Evolutionary conservation across 768 basidiomycete genomes (phyloP).

Genomic region (Boletus vermiculosoides): DNA sequence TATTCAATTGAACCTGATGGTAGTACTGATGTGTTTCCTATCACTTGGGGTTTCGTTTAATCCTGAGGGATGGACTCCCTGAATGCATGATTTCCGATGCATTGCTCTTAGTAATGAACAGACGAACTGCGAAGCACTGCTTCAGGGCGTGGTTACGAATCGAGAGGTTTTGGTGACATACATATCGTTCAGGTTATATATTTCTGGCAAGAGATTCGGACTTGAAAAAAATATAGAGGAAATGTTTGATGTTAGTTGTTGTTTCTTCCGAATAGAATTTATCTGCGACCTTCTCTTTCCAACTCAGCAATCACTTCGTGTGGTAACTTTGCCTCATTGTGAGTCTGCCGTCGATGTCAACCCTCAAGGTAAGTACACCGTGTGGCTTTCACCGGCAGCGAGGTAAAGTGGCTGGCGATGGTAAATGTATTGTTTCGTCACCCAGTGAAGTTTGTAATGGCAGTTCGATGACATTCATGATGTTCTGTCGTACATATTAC

Average conservation of each 20-base stretch:
- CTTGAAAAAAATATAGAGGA: constrained; percentile 6
- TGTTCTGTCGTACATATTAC: no score
- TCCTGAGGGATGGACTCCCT: constrained; percentile 30
- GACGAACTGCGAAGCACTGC: constrained; percentile 8
- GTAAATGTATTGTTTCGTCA: no score
- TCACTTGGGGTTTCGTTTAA: no score
- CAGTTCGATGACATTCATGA: neutral
- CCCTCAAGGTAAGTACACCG: neutral
- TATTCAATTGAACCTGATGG: no score
- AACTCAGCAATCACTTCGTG: neutral
- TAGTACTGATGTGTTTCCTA: no score
- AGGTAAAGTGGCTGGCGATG: no score
- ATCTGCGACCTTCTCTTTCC: neutral
- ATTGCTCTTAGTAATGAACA: neutral
- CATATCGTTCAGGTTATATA: constrained; percentile 22
- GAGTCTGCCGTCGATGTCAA: neutral
- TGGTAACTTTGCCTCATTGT: neutral
- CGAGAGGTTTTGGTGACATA: constrained; percentile 14
- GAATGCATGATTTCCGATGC: constrained; percentile 6
- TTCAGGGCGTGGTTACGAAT: constrained; percentile 17
- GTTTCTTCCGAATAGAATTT: neutral
- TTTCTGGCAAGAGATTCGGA: constrained; percentile 7
- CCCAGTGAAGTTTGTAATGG: neutral
- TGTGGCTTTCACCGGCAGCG: neutral
- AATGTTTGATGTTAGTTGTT: neutral